These are phyloP conservation scores for Volvox africanus DNA, from an alignment of 139 green algal species.

Conservation along the genomic window DNA sequence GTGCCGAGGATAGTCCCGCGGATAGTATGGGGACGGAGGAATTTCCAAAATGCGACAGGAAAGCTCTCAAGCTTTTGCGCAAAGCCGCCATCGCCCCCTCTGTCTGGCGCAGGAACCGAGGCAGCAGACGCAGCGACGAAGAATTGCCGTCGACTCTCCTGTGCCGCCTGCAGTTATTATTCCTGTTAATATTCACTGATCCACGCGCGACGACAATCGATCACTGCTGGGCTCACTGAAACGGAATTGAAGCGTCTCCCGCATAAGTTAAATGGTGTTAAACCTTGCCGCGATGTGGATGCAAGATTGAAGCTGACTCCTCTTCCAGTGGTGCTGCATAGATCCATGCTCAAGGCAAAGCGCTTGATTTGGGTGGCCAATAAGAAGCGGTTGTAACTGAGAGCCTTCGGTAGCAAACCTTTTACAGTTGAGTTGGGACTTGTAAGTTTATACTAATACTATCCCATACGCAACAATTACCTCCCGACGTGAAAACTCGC, in stretches of 20 bases:
- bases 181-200: background rate
- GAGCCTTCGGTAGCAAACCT: too few species aligned
- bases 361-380: background rate
- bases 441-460: too few species aligned
- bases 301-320: background rate
- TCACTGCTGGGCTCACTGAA: background rate
- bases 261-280: background rate
- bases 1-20: slow-evolving; percentile 90
- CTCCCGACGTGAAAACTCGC: too few species aligned
- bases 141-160: background rate
- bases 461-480: too few species aligned
- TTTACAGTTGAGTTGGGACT: too few species aligned
- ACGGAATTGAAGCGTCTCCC: background rate
- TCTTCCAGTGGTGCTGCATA: slow-evolving; percentile 28
- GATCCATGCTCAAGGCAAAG: slow-evolving; percentile 10
- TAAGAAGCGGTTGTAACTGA: background rate
- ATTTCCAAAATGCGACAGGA: slow-evolving; percentile 96
- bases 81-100: background rate
- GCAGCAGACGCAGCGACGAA: slow-evolving; percentile 17
- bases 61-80: slow-evolving; percentile 62
- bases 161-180: background rate
- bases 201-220: background rate
- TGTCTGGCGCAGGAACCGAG: background rate
- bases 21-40: slow-evolving; percentile 98
- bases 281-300: slow-evolving; percentile 11